Percentiles rank a stretch among this genome's conserved stretches.
Conservation (phyloP, 805 yeast species). For the Spathaspora passalidarum region DNA sequence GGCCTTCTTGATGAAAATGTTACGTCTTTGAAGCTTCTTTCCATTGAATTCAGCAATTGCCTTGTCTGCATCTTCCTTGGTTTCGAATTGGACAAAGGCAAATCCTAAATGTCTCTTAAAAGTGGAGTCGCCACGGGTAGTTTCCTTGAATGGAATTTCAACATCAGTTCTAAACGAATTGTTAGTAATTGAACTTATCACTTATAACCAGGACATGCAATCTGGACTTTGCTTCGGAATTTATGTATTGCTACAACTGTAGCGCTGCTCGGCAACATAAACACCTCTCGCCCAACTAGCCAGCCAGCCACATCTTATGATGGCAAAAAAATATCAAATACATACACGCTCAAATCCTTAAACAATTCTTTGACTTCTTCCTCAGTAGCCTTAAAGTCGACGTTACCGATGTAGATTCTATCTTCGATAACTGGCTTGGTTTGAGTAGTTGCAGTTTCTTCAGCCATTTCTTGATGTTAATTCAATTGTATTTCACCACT, state of each 20-base stretch:
- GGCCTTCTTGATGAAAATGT: slow-evolving; percentile 52
- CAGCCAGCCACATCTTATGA: no score
- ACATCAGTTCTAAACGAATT: slow-evolving; percentile 31
- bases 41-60: slow-evolving; percentile 44
- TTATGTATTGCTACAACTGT: no score
- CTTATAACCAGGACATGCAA: neutral
- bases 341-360: slow-evolving; percentile 41
- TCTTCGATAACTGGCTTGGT: slow-evolving; percentile 36
- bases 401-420: slow-evolving; percentile 44
- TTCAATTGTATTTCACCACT: neutral
- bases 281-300: no score
- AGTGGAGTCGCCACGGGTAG: slow-evolving; percentile 30
- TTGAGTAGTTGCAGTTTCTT: slow-evolving; percentile 1
- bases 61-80: slow-evolving; percentile 41
- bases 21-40: slow-evolving; percentile 42
- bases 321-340: slow-evolving; percentile 8
- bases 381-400: slow-evolving; percentile 40
- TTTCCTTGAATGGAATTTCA: slow-evolving; percentile 48
- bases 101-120: slow-evolving; percentile 51
- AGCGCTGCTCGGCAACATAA: no score
- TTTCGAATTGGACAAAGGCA: slow-evolving; percentile 55
- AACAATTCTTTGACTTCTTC: slow-evolving; percentile 48
- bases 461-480: neutral
- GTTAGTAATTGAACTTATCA: slow-evolving; percentile 13
- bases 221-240: no score